Percentiles rank a stretch among this genome's conserved stretches.
These are phyloP conservation scores for Vaccinium darrowii DNA, from an alignment of 148 eudicot genomes.

Conservation along the genomic window DNA sequence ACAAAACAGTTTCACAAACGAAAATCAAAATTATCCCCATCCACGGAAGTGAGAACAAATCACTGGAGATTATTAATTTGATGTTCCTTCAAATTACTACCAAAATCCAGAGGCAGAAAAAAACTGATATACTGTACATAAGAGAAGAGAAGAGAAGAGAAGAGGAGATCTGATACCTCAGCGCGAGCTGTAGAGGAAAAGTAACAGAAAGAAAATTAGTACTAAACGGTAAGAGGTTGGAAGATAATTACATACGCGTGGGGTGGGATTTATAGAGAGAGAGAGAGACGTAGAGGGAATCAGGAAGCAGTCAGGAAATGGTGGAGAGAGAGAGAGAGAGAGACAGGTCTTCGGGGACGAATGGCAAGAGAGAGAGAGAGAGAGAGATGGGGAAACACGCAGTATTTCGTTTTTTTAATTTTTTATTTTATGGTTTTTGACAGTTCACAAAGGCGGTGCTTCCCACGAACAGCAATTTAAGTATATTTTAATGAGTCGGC, in stretches of 20 bases:
- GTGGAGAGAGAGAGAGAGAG: neutral
- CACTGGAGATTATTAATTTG: too few species aligned
- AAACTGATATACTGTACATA: too few species aligned
- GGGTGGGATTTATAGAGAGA: neutral
- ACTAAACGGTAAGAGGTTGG: neutral
- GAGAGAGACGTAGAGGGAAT: neutral
- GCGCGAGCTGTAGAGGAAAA: slow-evolving; percentile 9
- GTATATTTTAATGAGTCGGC: too few species aligned
- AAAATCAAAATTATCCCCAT: too few species aligned
- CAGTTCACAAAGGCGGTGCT: neutral
- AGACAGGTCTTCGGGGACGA: neutral
- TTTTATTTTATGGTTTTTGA: too few species aligned
- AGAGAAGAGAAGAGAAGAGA: neutral
- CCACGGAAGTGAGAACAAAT: too few species aligned
- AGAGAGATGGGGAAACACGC: neutral
- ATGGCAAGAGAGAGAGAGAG: neutral
- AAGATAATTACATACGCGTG: neutral
- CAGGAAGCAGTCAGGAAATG: too few species aligned
- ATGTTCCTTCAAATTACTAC: neutral
- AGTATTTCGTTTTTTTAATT: neutral
- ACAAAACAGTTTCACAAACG: too few species aligned
- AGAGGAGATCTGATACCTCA: slow-evolving; percentile 3
- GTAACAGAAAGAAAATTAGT: neutral
- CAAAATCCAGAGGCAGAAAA: neutral
- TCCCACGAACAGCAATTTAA: neutral